Percentiles rank a stretch among this genome's conserved stretches.
phyloP scores from a whole-genome alignment of 202 grass and related monocot species.

The Brachypodium distachyon region DNA sequence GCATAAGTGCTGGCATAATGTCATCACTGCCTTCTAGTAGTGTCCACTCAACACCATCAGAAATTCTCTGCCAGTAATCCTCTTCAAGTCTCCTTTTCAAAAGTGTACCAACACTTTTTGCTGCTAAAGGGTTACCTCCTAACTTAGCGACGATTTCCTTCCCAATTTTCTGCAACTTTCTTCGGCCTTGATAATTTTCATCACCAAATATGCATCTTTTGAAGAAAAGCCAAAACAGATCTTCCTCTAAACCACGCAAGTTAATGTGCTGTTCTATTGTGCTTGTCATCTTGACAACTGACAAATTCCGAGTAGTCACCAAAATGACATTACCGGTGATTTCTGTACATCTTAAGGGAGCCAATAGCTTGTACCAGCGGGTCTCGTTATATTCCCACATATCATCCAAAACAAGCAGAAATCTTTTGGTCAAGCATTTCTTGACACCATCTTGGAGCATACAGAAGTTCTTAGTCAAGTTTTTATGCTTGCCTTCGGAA shows the following conservation, averaged over 20 bases:
- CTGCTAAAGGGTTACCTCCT: constrained; percentile 42
- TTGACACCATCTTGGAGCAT: constrained; percentile 26
- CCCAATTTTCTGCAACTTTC: constrained; percentile 19
- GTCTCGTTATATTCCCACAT: constrained; percentile 42
- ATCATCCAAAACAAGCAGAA: constrained; percentile 50
- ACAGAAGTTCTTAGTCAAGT: constrained; percentile 13
- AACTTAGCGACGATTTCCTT: constrained; percentile 31
- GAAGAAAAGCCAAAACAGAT: constrained; percentile 30
- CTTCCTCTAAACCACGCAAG: constrained; percentile 33
- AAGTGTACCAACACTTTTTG: constrained; percentile 40
- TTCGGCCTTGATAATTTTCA: background rate
- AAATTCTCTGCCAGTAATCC: constrained; percentile 33
- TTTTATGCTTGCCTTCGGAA: background rate
- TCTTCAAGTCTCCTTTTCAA: constrained; percentile 24
- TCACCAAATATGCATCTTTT: constrained; percentile 37
- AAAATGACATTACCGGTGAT: constrained; percentile 29
- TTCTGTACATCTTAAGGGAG: constrained; percentile 19
- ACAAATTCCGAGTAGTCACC: constrained; percentile 32
- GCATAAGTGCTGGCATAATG: constrained; percentile 42
- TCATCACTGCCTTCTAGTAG: background rate
- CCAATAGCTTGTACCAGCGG: constrained; percentile 38
- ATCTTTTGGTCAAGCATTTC: constrained; percentile 30
- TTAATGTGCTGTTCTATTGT: constrained; percentile 5
- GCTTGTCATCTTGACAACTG: background rate
- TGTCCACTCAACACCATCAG: constrained; percentile 33